Base-by-base conservation (phyloP, 2,329 filamentous ascomycete species). In the Aureobasidium pullulans region DNA sequence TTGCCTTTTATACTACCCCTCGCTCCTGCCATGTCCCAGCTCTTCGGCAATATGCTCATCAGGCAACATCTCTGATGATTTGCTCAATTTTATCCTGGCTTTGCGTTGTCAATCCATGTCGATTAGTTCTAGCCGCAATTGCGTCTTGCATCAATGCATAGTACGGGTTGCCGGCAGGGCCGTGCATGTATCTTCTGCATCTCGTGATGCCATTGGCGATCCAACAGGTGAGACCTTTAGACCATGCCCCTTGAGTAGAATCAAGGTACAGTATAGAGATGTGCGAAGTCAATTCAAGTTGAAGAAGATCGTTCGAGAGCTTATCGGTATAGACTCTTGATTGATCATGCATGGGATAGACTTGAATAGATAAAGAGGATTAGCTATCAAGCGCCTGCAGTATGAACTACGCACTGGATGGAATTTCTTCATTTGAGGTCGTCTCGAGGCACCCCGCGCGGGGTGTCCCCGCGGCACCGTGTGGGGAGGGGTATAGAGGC, bases 181-280 rank as follows among this genome's bases (percentile, higher is more conserved):
- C 50, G 39, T 43, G 50, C 50, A 54, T 42, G 37, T 32, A 54
- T 13, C 29, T 31, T 49, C 31, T 52, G 48, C 19, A 40, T 52
- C 36, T 40, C 36, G 15, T 31, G 48, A 29, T 29, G 36, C 6
- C 23, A 7, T 37, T 10, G 13, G 48, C 23, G 16, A 52, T 36
- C 15, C 16, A 36, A 36, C 11, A 36, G 32, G 34, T 52, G 34
- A 16, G 28, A 16, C 28, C 1, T 28, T 23, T 19, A 11, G 7
- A 7, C 28, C n/a, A 16, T 23, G 11, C 10, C 10, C 11, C 23
- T 15, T 39, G 19, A 11, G 23, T 23, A 37, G 8, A 37, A 50
- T 37, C 32, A 31, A 32, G 28, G 32, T 32, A n/a, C 16, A 39
- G 34, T 15, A 37, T 9, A 37, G 23, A 13, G 4, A 19, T 34